Conservation (phyloP, 768 basidiomycete species). For the Gloeopeniophorella convolvens region DNA sequence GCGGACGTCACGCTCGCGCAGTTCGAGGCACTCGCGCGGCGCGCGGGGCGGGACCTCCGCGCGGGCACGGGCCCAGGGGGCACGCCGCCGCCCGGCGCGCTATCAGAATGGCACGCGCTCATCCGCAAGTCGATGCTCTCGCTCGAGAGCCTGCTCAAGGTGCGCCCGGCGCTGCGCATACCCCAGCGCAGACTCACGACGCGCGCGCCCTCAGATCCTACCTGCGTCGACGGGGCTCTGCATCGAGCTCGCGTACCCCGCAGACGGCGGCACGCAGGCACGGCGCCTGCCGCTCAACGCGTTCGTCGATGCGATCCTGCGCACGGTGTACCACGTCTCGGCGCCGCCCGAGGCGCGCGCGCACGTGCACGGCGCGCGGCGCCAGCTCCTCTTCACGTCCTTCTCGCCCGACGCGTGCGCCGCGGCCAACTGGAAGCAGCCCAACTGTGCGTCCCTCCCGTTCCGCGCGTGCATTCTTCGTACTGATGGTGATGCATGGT, state of each 20-base stretch:
- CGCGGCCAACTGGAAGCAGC: constrained; percentile 97
- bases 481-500: not conserved
- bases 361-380: constrained; percentile 44
- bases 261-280: too few species aligned
- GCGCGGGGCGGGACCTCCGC: constrained; percentile 39
- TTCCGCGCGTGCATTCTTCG: constrained; percentile 7
- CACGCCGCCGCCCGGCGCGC: constrained; percentile 18
- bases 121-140: constrained; percentile 58
- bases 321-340: constrained; percentile 70
- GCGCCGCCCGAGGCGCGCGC: constrained; percentile 40
- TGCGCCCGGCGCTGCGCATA: constrained; percentile 30
- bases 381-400: constrained; percentile 87
- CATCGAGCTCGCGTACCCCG: constrained; percentile 81
- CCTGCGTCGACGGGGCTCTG: constrained; percentile 64
- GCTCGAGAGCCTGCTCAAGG: constrained; percentile 70
- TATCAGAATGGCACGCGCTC: constrained; percentile 41
- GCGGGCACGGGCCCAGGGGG: constrained; percentile 15
- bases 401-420: constrained; percentile 88
- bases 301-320: constrained; percentile 79
- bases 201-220: constrained; percentile 50
- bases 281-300: constrained; percentile 74
- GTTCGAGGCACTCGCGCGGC: constrained; percentile 59
- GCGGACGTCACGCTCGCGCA: constrained; percentile 80
- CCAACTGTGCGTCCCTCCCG: constrained; percentile 67
- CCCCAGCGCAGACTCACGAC: too few species aligned